A percentile compares a stretch with the other conserved stretches of the same genome.
Evolutionary conservation across 129 eudicot species (phyloP).

Genomic region (Artemisia annua): DNA sequence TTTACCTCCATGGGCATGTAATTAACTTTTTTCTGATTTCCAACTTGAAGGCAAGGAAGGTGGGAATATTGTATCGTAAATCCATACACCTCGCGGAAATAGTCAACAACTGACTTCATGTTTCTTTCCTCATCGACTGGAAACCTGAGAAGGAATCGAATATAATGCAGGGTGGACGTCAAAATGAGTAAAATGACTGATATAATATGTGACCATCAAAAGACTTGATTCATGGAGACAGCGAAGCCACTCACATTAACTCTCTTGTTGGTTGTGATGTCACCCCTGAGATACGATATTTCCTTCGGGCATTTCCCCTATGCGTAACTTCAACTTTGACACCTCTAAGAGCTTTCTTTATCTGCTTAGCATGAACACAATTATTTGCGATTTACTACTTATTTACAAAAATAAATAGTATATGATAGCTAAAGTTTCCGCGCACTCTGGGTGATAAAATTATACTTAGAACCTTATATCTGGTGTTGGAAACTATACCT

Average conservation of each 20-base stretch:
- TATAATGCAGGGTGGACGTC: neutral
- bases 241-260: conserved; percentile 46
- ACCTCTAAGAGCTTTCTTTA: conserved; percentile 80
- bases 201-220: neutral
- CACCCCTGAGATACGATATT: conserved; percentile 75
- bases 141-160: conserved; percentile 39
- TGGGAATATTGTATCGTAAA: conserved; percentile 64
- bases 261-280: conserved; percentile 81
- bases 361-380: conserved; percentile 38
- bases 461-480: conserved; percentile 4
- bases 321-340: conserved; percentile 89
- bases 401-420: neutral
- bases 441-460: neutral
- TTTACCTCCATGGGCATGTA: conserved; percentile 93
- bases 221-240: neutral
- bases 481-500: conserved; percentile 39
- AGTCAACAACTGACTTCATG: conserved; percentile 75
- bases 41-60: conserved; percentile 86
- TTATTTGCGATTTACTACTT: neutral
- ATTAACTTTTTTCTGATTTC: conserved; percentile 67
- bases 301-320: conserved; percentile 65
- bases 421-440: neutral
- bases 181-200: neutral
- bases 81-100: conserved; percentile 74
- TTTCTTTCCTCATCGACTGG: conserved; percentile 72